A percentile compares a stretch with the other conserved stretches of the same genome.
Evolutionary conservation across 306 rosid species (phyloP).

Genomic region (Alnus glutinosa): DNA sequence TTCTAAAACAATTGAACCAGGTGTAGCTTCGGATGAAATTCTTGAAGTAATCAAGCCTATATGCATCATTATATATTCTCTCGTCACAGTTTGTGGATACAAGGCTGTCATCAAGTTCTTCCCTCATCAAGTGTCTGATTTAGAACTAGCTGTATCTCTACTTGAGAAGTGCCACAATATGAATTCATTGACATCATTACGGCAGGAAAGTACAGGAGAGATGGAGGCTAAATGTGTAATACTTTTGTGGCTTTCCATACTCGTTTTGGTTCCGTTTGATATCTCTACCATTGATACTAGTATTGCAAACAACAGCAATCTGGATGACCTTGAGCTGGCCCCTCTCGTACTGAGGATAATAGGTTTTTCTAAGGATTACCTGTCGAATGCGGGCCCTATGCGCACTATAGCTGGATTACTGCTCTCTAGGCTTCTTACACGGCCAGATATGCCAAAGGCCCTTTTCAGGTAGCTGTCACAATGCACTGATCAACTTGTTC

Average conservation of each 20-base stretch:
- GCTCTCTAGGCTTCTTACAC: constrained; percentile 84
- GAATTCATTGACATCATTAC: constrained; percentile 53
- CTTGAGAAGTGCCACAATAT: constrained; percentile 68
- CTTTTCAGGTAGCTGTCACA: constrained; percentile 54
- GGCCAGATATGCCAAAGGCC: constrained; percentile 96
- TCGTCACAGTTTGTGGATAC: constrained; percentile 87
- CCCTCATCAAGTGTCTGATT: constrained; percentile 96
- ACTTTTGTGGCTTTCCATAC: constrained; percentile 89
- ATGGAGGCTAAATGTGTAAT: constrained; percentile 93
- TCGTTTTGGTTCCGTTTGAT: constrained; percentile 92
- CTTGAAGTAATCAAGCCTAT: constrained; percentile 77
- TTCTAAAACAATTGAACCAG: constrained; percentile 64
- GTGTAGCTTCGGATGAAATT: constrained; percentile 55
- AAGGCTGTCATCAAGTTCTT: constrained; percentile 85
- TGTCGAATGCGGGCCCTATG: constrained; percentile 88
- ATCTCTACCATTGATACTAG: constrained; percentile 86
- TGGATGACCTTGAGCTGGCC: constrained; percentile 57
- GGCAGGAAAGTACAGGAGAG: constrained; percentile 91
- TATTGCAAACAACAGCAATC: constrained; percentile 47
- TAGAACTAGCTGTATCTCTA: constrained; percentile 90
- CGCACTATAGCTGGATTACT: constrained; percentile 83
- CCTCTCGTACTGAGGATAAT: constrained; percentile 83
- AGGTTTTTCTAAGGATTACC: constrained; percentile 83
- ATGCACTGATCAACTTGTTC: constrained; percentile 10
- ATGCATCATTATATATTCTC: constrained; percentile 68